Evolutionary conservation across 2,329 filamentous ascomycete species (phyloP).

Genomic region (Alternaria consortialis): DNA sequence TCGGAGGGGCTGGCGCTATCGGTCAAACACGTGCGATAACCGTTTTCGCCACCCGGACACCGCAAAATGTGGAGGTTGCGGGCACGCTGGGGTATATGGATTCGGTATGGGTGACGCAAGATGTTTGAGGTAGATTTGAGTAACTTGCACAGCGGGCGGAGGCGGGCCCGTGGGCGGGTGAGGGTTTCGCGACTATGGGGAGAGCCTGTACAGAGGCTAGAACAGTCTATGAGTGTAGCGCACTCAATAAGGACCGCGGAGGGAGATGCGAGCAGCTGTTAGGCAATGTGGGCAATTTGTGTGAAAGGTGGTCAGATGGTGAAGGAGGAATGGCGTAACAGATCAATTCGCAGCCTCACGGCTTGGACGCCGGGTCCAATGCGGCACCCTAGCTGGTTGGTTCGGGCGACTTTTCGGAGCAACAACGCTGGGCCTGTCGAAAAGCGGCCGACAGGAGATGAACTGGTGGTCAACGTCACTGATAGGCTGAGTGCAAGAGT

Average conservation of each 20-base stretch:
- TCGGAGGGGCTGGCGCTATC: constrained; percentile 14
- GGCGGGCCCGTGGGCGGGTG: constrained; percentile 16
- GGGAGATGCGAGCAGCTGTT: not conserved
- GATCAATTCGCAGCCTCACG: constrained; percentile 18
- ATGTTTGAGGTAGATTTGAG: constrained; percentile 5
- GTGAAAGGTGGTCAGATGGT: constrained; percentile 22
- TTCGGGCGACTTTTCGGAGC: constrained; percentile 28
- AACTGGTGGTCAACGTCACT: constrained; percentile 14
- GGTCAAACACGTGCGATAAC: constrained; percentile 10
- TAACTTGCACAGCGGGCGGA: constrained; percentile 18
- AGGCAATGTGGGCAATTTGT: not conserved
- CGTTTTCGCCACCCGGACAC: constrained; percentile 19
- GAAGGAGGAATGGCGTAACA: constrained; percentile 19
- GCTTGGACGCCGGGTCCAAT: constrained; percentile 17
- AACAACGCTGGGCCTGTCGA: constrained; percentile 22
- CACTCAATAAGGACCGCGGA: constrained; percentile 16
- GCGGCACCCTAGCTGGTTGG: constrained; percentile 26
- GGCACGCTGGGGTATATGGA: constrained; percentile 5
- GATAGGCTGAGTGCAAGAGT: constrained; percentile 21
- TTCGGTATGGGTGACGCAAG: constrained; percentile 25
- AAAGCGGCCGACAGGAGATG: constrained; percentile 24
- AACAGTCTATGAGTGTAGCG: constrained; percentile 15
- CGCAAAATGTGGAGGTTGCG: constrained; percentile 2
- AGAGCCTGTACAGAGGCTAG: constrained; percentile 9
- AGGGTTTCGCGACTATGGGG: not conserved